Evolutionary conservation across 305 asterid genomes (phyloP), one percentile per base, ranked within the genome.

Genomic region (Fraxinus sp.): DNA sequence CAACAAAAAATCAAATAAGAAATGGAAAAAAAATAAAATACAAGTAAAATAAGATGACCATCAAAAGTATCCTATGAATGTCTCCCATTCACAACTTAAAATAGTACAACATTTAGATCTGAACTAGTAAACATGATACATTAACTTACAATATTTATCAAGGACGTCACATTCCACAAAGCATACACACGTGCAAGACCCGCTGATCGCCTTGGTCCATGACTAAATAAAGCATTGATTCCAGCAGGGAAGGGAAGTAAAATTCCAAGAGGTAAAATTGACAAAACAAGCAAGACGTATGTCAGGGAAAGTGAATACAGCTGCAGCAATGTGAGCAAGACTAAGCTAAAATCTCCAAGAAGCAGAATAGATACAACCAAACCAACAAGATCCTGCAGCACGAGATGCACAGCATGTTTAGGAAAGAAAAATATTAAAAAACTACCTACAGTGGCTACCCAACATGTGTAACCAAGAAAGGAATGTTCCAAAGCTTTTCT

Each of bases 171-270:
- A 88, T 94, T 97, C 99, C 98, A 95, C 86, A 97, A 83, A 87
- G 99, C 97, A 86, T 97, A 97, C 49, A 91, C 89, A 79, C 99
- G 99, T n/a, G 98, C 97, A 84, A 95, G 97, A 78, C 97, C 97
- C 75, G 99, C 97, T 74, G 99, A 95, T 73, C 94, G 95, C 86
- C 98, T 93, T 22, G 98, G 98, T 77, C 98, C 98, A 81, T 97
- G 98, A 83, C 98, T 95, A 89, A 97, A 95, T 73, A 97, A 87
- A 81, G 99, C 99, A 86, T 95, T 97, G 86, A 97, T 93, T 79
- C 99, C 99, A 84, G 98, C 93, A 52, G 98, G 99, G 82, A 97
- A 94, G 75, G 99, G 98, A 70, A 97, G 97, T 83, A 97, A 86
- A 77, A 95, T 91, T 26, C 97, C 99, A 24, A 97, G 89, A 6